These are phyloP conservation scores for Saussurea involucrata DNA, from an alignment of 129 eudicot genomes.

Conservation along the genomic window DNA sequence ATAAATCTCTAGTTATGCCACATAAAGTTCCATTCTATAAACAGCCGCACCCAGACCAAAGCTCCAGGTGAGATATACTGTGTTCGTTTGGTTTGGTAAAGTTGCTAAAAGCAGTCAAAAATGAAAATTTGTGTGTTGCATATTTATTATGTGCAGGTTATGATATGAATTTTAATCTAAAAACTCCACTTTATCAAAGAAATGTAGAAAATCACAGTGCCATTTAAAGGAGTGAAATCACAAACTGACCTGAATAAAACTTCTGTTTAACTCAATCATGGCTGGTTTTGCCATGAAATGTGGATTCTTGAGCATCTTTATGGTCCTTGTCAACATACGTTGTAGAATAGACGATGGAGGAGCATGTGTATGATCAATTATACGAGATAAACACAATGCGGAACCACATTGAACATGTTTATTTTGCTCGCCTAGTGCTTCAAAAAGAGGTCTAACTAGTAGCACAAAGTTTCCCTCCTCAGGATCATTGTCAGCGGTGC, in stretches of 20 bases:
- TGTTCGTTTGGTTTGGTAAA: not conserved
- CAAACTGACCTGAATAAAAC: constrained; percentile 78
- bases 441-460: constrained; percentile 81
- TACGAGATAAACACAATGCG: constrained; percentile 78
- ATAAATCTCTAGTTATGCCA: not conserved
- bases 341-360: constrained; percentile 71
- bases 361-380: constrained; percentile 57
- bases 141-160: not conserved
- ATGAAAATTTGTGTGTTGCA: not conserved
- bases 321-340: constrained; percentile 69
- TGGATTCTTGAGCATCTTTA: constrained; percentile 82
- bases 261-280: constrained; percentile 64
- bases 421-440: constrained; percentile 85
- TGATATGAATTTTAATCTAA: not conserved
- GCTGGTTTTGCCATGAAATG: constrained; percentile 91
- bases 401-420: constrained; percentile 75
- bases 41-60: not conserved
- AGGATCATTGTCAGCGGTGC: constrained; percentile 30
- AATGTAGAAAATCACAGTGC: not conserved
- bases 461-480: constrained; percentile 62
- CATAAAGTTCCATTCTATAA: not conserved
- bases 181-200: not conserved
- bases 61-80: not conserved
- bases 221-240: not conserved
- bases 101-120: not conserved